A percentile compares a stretch with the other conserved stretches of the same genome.
Conservation (phyloP, 2,329 filamentous ascomycete species). For the Elsinoe fawcettii region DNA sequence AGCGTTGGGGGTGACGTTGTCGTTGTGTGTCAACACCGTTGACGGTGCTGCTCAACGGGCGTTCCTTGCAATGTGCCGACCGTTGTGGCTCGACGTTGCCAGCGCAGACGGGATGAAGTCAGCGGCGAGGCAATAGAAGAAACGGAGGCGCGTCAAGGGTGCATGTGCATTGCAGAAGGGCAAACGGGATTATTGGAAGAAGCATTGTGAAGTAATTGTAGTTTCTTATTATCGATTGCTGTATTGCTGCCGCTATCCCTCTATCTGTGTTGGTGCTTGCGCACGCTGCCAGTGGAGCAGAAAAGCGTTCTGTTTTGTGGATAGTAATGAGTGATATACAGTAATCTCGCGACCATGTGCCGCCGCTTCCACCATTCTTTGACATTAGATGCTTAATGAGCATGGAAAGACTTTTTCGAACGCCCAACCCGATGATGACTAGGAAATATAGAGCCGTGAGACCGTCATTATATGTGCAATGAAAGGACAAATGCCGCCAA, state of each 20-base stretch:
- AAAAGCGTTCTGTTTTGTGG: background rate
- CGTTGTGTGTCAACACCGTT: constrained; percentile 3
- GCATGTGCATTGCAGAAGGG: background rate
- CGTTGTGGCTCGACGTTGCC: background rate
- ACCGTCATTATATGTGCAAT: constrained; percentile 13
- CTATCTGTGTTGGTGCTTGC: background rate
- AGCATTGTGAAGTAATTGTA: background rate
- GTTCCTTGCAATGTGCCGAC: background rate
- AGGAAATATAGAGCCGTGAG: constrained; percentile 9
- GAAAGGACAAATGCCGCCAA: background rate
- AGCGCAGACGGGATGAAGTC: constrained; percentile 1
- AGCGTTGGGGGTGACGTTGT: background rate
- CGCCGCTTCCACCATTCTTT: background rate
- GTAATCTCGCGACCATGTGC: background rate
- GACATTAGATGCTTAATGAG: background rate
- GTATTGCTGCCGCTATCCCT: background rate
- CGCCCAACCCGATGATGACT: constrained; percentile 1
- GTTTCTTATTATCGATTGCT: constrained; percentile 4
- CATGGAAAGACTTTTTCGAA: background rate
- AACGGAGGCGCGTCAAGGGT: background rate
- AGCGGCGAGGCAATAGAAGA: background rate
- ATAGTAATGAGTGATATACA: background rate
- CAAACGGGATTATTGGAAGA: background rate
- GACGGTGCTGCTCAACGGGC: background rate
- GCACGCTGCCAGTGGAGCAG: background rate